Evolutionary conservation across 192 early-diverging fungal species (phyloP), one percentile per base, ranked within the genome.

Genomic region (Lobosporangium transversale): DNA sequence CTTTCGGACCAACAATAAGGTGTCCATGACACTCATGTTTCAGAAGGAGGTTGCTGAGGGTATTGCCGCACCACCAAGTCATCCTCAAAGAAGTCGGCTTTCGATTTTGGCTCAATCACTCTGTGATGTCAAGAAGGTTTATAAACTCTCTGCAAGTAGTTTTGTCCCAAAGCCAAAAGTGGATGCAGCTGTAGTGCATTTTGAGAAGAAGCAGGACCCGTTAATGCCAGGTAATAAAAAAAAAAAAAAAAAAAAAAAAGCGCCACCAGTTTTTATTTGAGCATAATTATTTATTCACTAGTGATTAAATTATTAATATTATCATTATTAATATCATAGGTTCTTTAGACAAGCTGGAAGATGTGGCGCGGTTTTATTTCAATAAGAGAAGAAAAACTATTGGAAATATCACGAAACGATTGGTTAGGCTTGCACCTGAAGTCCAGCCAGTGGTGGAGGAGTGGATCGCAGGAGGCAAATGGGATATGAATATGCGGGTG

Each of bases 21-120:
- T 76, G n/a, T 83, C 84, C 23, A 93, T 94, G 91, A 88, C 91
- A 21, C 76, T 94, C 21, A 94, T 94, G 93, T 94, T 94, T 74
- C 93, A 94, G 75, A 88, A 88, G 52, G 93, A 94, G 63, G 91
- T 94, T 15, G 93, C 83, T 23, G 71, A 87, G 45, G 83, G 91
- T 12, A 87, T 94, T 24, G 75, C 73, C 6, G 93, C 93, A 4
- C 59, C 62, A 0, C 68, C 81, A 5, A 80, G 66, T 7, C 86
- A 84, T 24, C 59, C 80, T 1, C 49, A 85, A 26, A 81, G 93
- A 15, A 87, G 90, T 45, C 81, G 93, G 35, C 69, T 92, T 0
- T 91, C 93, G 17, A 86, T 93, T 8, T 82, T 93, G 62, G 83
- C 89, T 5, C 93, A 94, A 60, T 86, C 86, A 17, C 20, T 94